Evolutionary conservation across 352 stramenopile genomes (phyloP), one percentile per base, ranked within the genome.

Genomic region (Pythium aphanidermatum): DNA sequence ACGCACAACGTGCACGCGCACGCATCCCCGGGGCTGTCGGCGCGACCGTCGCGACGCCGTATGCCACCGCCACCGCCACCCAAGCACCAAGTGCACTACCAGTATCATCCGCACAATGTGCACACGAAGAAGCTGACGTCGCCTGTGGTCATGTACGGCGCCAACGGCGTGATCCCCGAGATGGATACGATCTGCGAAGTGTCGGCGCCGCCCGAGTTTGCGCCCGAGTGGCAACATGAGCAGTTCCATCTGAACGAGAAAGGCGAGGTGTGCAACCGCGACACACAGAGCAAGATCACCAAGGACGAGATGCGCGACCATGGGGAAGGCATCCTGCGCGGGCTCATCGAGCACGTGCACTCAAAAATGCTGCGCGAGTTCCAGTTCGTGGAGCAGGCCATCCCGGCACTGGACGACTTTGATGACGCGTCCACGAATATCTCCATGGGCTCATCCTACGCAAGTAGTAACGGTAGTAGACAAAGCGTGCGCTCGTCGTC

Each of bases 121-220:
- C n/a, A 31, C 13, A 11, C 19, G 29, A 59, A 48, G 46, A 60
- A 54, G 30, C 31, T 55, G 16, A 38, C 43, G 16, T 51, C 41
- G 21, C 30, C 40, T 17, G 32, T 65, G 26, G 34, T 38, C 16
- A 29, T 52, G 20, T 57, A 50, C 29, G 48, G 36, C 42, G 74
- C 68, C 68, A 32, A 34, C 24, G 52, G 43, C 21, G 52, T 34
- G 29, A 53, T 57, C 30, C 46, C 46, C 12, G 74, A 85, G 46
- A 89, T 89, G 76, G 76, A 75, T n/a, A 86, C 76, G 21, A 89
- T 89, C 51, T 75, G 69, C 2, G 76, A 89, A 40, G 69, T 83
- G 51, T 61, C 71, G 28, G 65, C 78, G 60, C 63, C 73, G 17
- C 51, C 60, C 0, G 58, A 50, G 11, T 65, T 70, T 44, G 47